Percentiles rank a stretch among this genome's conserved stretches.
Evolutionary conservation across 148 eudicot genomes (phyloP).

Genomic region (Rhododendron williamsianum): DNA sequence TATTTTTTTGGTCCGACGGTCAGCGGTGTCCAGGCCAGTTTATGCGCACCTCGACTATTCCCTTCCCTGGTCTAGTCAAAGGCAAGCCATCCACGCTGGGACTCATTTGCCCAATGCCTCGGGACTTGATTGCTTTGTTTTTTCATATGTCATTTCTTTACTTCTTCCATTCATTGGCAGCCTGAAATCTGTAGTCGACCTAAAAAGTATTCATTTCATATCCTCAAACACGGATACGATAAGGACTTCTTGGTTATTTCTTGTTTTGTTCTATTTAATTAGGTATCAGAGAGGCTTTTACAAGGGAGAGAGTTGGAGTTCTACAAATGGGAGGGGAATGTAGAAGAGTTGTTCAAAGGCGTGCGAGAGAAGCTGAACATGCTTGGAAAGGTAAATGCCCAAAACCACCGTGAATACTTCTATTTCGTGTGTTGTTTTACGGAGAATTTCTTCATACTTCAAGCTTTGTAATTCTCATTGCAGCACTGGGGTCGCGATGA

Average conservation of each 20-base stretch:
- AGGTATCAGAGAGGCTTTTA: slow-evolving; percentile 70
- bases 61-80: not conserved
- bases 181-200: not conserved
- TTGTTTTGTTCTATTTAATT: not conserved
- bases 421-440: not conserved
- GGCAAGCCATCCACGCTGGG: not conserved
- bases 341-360: slow-evolving; percentile 53
- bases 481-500: slow-evolving; percentile 94
- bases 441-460: not conserved
- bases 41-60: no score
- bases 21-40: not conserved
- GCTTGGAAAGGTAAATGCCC: slow-evolving; percentile 58
- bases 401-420: not conserved
- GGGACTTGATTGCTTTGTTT: not conserved
- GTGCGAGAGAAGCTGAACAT: slow-evolving; percentile 69
- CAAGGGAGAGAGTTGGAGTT: slow-evolving; percentile 60
- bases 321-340: slow-evolving; percentile 69
- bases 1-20: not conserved
- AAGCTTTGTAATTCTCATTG: slow-evolving; percentile 14
- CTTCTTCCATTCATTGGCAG: not conserved
- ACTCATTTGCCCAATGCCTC: not conserved
- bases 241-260: not conserved
- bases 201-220: not conserved
- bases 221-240: not conserved
- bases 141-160: not conserved